Conservation (phyloP, 2,329 filamentous ascomycete species). For the Aspergillus ochraceoroseus region DNA sequence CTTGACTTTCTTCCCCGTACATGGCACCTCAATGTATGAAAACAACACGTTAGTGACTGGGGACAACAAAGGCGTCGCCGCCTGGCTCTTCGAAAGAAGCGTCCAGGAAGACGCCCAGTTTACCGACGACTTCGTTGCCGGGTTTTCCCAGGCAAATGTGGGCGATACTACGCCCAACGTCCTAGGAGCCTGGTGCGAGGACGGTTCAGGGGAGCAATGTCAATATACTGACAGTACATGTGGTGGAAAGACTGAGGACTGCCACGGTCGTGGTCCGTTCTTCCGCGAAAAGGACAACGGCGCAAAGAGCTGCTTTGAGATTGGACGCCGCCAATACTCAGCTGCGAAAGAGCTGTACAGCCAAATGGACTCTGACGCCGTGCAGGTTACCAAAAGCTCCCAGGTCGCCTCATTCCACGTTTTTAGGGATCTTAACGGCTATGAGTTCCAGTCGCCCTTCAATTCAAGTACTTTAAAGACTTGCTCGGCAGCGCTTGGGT, state of each 20-base stretch:
- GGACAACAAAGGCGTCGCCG: constrained; percentile 96
- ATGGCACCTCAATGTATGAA: constrained; percentile 83
- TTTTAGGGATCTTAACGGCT: constrained; percentile 75
- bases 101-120: constrained; percentile 53
- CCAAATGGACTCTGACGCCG: constrained; percentile 43
- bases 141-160: constrained; percentile 87
- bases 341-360: constrained; percentile 53
- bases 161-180: constrained; percentile 89
- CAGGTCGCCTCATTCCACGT: constrained; percentile 78
- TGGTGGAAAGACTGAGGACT: constrained; percentile 41
- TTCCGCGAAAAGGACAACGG: constrained; percentile 45
- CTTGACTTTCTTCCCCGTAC: constrained; percentile 85
- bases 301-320: constrained; percentile 48
- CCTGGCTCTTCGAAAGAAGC: constrained; percentile 73
- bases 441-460: constrained; percentile 62
- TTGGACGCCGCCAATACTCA: constrained; percentile 44
- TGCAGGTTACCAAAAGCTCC: constrained; percentile 51
- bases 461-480: constrained; percentile 63
- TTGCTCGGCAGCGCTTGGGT: constrained; percentile 82
- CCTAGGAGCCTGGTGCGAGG: constrained; percentile 82
- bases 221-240: constrained; percentile 74
- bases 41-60: constrained; percentile 89
- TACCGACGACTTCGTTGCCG: constrained; percentile 70
- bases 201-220: constrained; percentile 59
- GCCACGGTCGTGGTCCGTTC: constrained; percentile 46